These are phyloP conservation scores for Ogataea paradorogensis DNA, from an alignment of 805 yeast species.

Conservation along the genomic window DNA sequence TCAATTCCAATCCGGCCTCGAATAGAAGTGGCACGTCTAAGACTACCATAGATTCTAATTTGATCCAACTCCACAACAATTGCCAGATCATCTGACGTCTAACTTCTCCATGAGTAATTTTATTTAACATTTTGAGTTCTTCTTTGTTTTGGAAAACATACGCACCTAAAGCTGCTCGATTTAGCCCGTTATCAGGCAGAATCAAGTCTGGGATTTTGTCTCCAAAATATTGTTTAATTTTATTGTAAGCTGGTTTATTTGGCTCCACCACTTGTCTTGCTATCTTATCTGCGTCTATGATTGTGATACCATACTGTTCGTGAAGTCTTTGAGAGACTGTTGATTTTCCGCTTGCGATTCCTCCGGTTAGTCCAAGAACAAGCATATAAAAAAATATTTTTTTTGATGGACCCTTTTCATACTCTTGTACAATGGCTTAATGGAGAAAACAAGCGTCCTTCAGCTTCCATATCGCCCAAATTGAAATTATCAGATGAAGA, in stretches of 20 bases:
- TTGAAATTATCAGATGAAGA: slow-evolving; percentile 41
- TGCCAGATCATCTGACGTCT: slow-evolving; percentile 60
- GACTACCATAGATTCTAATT: slow-evolving; percentile 58
- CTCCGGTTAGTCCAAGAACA: slow-evolving; percentile 94
- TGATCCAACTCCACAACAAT: slow-evolving; percentile 55
- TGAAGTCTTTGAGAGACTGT: slow-evolving; percentile 69
- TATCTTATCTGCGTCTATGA: slow-evolving; percentile 88
- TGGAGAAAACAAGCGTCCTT: slow-evolving; percentile 7
- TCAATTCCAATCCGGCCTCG: slow-evolving; percentile 66
- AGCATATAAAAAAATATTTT: slow-evolving; percentile 51
- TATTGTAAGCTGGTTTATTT: slow-evolving; percentile 64
- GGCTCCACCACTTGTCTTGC: slow-evolving; percentile 87
- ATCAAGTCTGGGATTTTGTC: slow-evolving; percentile 51
- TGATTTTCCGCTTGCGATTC: slow-evolving; percentile 95
- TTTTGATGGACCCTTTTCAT: slow-evolving; percentile 17
- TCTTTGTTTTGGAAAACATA: slow-evolving; percentile 70
- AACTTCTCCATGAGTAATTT: slow-evolving; percentile 87
- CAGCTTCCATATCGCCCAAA: slow-evolving; percentile 36
- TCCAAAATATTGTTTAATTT: slow-evolving; percentile 60
- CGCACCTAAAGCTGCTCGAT: slow-evolving; percentile 73
- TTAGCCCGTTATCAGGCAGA: slow-evolving; percentile 47
- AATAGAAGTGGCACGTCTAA: slow-evolving; percentile 89
- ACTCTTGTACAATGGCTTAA: slow-evolving; percentile 34
- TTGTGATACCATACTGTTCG: slow-evolving; percentile 48
- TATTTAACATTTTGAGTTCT: slow-evolving; percentile 59